Evolutionary conservation across 2,329 filamentous ascomycete species (phyloP).

Genomic region (Sclerotiophoma versabilis): DNA sequence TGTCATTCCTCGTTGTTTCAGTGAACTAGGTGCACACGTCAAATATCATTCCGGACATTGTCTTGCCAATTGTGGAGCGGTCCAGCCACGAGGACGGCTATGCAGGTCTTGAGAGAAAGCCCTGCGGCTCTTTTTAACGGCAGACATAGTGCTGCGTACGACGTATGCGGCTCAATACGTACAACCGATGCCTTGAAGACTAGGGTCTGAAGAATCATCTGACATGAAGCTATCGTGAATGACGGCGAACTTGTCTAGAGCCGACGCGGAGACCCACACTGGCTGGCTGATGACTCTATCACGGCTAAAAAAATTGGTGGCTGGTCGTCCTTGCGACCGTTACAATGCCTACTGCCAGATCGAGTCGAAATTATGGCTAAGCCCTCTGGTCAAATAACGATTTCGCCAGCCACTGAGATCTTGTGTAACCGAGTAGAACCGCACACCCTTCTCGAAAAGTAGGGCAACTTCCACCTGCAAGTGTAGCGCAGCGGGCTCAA

Average conservation of each 20-base stretch:
- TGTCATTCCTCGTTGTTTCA: slow-evolving; percentile 23
- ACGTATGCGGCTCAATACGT: slow-evolving; percentile 19
- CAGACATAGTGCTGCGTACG: slow-evolving; percentile 3
- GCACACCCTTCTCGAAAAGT: slow-evolving; percentile 1
- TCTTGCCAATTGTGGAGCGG: slow-evolving; percentile 13
- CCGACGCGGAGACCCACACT: slow-evolving; percentile 2
- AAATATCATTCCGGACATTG: slow-evolving; percentile 20
- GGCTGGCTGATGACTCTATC: slow-evolving; percentile 12
- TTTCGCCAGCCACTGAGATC: slow-evolving; percentile 4
- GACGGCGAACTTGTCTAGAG: not conserved
- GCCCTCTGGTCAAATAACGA: slow-evolving; percentile 14
- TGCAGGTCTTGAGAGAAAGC: slow-evolving; percentile 12
- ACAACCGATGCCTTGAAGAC: not conserved
- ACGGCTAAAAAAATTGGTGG: slow-evolving; percentile 13
- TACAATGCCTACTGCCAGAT: slow-evolving; percentile 14
- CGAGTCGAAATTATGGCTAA: slow-evolving; percentile 3
- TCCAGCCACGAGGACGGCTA: slow-evolving; percentile 17
- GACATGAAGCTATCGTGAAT: not conserved
- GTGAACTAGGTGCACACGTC: slow-evolving; percentile 11
- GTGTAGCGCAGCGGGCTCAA: no score
- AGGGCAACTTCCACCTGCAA: no score
- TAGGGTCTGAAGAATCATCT: not conserved
- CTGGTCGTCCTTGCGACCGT: slow-evolving; percentile 14
- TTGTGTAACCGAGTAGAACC: slow-evolving; percentile 6
- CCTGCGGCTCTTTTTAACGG: slow-evolving; percentile 8